Percentiles rank a stretch among this genome's conserved stretches.
Evolutionary conservation across 352 stramenopile genomes (phyloP).

Genomic region (Phytophthora fragariae): DNA sequence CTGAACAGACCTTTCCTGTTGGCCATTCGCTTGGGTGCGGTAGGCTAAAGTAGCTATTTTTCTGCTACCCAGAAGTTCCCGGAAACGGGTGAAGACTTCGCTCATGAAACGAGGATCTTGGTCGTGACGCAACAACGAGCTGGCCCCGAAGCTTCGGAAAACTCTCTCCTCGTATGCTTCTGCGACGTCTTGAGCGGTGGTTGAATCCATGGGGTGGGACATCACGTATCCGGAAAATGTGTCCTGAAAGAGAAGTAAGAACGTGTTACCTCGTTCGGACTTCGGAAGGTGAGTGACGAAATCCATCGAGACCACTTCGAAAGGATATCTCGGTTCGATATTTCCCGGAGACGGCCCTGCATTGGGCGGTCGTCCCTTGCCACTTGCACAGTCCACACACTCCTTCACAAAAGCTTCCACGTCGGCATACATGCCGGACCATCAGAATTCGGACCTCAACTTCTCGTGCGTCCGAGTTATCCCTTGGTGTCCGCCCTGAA

Average conservation of each 20-base stretch:
- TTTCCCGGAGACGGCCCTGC: slow-evolving; percentile 12
- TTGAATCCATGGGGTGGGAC: slow-evolving; percentile 21
- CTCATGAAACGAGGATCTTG: slow-evolving; percentile 40
- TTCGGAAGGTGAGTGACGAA: not conserved
- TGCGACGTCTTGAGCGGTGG: slow-evolving; percentile 20
- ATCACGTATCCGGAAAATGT: slow-evolving; percentile 22
- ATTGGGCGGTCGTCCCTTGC: not conserved
- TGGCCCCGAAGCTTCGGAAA: slow-evolving; percentile 35
- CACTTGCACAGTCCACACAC: not conserved
- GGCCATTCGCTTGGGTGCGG: slow-evolving; percentile 40
- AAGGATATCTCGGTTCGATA: not conserved
- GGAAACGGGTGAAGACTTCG: slow-evolving; percentile 33
- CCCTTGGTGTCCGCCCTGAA: not conserved
- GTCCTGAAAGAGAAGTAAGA: slow-evolving; percentile 12
- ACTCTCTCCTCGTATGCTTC: slow-evolving; percentile 36
- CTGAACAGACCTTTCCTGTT: slow-evolving; percentile 41
- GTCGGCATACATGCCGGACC: not conserved
- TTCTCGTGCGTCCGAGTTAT: not conserved
- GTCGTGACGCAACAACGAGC: slow-evolving; percentile 27
- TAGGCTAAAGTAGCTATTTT: slow-evolving; percentile 42
- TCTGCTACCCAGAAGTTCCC: slow-evolving; percentile 21
- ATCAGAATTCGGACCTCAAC: not conserved
- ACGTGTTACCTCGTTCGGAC: not conserved
- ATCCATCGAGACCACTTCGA: slow-evolving; percentile 11
- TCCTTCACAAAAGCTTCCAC: not conserved